Conservation (phyloP, 768 basidiomycete genomes). For the Paxillus involutus region DNA sequence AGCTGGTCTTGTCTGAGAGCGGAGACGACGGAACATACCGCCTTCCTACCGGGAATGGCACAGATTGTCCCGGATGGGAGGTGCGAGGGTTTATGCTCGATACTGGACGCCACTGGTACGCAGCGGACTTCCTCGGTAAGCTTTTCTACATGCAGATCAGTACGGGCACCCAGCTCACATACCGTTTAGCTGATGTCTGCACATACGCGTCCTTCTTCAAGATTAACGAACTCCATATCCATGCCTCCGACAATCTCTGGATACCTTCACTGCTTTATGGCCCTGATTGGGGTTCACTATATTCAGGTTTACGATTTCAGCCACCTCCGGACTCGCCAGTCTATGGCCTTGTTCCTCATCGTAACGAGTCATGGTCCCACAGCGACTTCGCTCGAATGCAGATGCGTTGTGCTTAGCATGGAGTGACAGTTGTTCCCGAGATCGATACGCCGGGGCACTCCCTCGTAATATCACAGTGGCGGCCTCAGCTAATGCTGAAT, state of each 20-base stretch:
- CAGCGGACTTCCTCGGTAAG: constrained; percentile 37
- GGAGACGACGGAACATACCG: constrained; percentile 6
- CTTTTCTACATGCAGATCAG: background rate
- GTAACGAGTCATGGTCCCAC: constrained; percentile 42
- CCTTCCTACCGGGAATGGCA: constrained; percentile 34
- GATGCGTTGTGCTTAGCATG: constrained; percentile 35
- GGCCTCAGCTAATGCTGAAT: constrained; percentile 38
- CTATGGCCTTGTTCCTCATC: constrained; percentile 34
- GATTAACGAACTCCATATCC: constrained; percentile 42
- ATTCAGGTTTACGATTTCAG: constrained; percentile 43
- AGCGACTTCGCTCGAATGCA: constrained; percentile 35
- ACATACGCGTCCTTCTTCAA: constrained; percentile 47
- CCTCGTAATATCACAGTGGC: constrained; percentile 45
- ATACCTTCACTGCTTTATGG: constrained; percentile 39
- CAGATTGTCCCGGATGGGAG: constrained; percentile 44
- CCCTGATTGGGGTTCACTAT: constrained; percentile 39
- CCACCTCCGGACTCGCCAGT: constrained; percentile 34
- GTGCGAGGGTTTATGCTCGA: constrained; percentile 48
- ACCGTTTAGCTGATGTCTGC: constrained; percentile 38
- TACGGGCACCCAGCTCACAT: background rate
- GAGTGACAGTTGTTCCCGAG: constrained; percentile 42
- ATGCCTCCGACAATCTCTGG: constrained; percentile 45
- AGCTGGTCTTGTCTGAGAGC: constrained; percentile 28
- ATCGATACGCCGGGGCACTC: constrained; percentile 47
- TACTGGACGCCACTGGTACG: constrained; percentile 45